Conservation (phyloP, 495 filamentous ascomycete genomes). For the Xylaria castorea region DNA sequence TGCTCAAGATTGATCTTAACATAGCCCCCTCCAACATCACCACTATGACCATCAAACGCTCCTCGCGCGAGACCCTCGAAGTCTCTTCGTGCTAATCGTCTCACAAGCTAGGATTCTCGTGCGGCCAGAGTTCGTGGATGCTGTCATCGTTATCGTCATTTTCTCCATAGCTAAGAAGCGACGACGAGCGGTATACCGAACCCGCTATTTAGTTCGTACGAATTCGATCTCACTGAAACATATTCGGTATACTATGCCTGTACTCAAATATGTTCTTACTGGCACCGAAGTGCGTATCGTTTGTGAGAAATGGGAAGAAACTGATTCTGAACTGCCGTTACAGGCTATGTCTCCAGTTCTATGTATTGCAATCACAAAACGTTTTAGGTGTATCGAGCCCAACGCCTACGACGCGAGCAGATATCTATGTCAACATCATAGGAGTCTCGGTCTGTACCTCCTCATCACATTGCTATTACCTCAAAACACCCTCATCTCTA, state of each 20-base stretch:
- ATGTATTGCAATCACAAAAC: neutral
- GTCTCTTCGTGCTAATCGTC: slow-evolving; percentile 70
- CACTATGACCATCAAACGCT: slow-evolving; percentile 19
- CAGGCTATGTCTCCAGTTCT: neutral
- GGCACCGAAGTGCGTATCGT: neutral
- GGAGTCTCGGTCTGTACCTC: neutral
- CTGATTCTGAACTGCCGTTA: neutral
- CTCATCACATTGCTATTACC: slow-evolving; percentile 2
- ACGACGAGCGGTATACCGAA: neutral
- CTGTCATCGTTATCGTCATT: slow-evolving; percentile 62
- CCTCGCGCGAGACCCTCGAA: slow-evolving; percentile 33
- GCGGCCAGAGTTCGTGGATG: slow-evolving; percentile 68
- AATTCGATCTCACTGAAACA: neutral
- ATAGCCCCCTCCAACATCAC: slow-evolving; percentile 33
- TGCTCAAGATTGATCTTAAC: slow-evolving; percentile 41
- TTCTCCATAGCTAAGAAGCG: slow-evolving; percentile 52
- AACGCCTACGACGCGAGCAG: neutral
- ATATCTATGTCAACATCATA: neutral
- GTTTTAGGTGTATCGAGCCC: neutral
- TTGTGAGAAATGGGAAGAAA: neutral
- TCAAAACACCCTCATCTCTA: neutral
- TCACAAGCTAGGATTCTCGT: slow-evolving; percentile 61
- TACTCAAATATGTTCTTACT: too few relatives aligned
- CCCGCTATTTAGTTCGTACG: neutral
- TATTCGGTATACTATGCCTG: neutral